These are phyloP conservation scores for Wickerhamiella kazuoi DNA, from an alignment of 805 yeast species.

Conservation along the genomic window DNA sequence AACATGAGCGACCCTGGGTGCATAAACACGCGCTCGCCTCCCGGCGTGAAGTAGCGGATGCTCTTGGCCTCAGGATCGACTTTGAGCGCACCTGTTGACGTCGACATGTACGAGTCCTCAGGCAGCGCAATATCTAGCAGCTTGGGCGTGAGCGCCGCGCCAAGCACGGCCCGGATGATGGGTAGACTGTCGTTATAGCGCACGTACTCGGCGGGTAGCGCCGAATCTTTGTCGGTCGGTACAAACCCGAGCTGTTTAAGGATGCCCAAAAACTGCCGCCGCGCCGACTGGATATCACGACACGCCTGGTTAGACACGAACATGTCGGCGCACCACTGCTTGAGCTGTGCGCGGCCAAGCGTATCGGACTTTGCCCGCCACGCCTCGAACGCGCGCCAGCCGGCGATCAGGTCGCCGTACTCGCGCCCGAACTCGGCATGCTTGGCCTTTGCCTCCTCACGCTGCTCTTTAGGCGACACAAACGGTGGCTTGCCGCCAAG, in stretches of 20 bases:
- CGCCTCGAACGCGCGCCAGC: conserved; percentile 38
- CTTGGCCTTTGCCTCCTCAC: conserved; percentile 40
- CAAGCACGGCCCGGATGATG: conserved; percentile 46
- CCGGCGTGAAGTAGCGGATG: conserved; percentile 56
- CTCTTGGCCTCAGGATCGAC: conserved; percentile 66
- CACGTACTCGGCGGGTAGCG: conserved; percentile 7
- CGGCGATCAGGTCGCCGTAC: conserved; percentile 62
- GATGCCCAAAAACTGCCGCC: conserved; percentile 50
- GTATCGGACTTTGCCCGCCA: conserved; percentile 25
- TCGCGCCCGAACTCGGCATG: conserved; percentile 16
- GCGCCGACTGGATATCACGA: conserved; percentile 53
- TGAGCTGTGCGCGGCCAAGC: conserved; percentile 17
- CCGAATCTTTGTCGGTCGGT: conserved; percentile 31
- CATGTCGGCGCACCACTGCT: conserved; percentile 37
- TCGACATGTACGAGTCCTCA: conserved; percentile 52
- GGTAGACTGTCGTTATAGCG: conserved; percentile 35
- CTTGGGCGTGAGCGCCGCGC: conserved; percentile 73
- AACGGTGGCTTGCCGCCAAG: conserved; percentile 63
- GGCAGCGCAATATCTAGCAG: conserved; percentile 69
- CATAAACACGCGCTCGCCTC: conserved; percentile 55
- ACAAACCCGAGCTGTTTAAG: conserved; percentile 65
- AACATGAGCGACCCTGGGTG: conserved; percentile 78
- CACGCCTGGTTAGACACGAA: conserved; percentile 44
- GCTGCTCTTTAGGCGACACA: conserved; percentile 36
- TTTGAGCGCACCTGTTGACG: conserved; percentile 64